These are phyloP conservation scores for Dimocarpus longan DNA, from an alignment of 345 rosid genomes.

Conservation along the genomic window DNA sequence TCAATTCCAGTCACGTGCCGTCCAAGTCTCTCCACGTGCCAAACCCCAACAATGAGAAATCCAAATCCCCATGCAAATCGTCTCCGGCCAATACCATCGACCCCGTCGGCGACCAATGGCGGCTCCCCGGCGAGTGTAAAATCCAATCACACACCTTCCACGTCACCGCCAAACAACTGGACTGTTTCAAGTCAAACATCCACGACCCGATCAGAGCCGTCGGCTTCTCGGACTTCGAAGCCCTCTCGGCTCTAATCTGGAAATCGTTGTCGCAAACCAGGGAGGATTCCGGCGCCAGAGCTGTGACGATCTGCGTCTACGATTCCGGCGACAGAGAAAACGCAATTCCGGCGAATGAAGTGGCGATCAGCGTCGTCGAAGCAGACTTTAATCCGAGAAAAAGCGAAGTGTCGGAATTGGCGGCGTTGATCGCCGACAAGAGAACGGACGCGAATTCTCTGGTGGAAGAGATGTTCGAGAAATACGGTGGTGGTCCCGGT, in stretches of 20 bases:
- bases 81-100: conserved; percentile 44
- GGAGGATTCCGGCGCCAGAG: conserved; percentile 31
- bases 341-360: conserved; percentile 32
- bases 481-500: conserved; percentile 19
- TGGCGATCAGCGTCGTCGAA: conserved; percentile 43
- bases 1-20: conserved; percentile 31
- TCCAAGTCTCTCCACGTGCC: conserved; percentile 28
- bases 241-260: conserved; percentile 64
- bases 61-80: not conserved
- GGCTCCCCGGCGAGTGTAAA: conserved; percentile 26
- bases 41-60: not conserved
- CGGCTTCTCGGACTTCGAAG: conserved; percentile 28
- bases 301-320: conserved; percentile 43
- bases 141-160: conserved; percentile 39
- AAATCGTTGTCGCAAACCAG: conserved; percentile 44
- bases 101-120: conserved; percentile 63
- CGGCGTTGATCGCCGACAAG: conserved; percentile 31
- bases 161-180: conserved; percentile 37
- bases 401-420: conserved; percentile 40
- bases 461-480: conserved; percentile 35
- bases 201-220: not conserved
- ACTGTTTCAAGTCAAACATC: conserved; percentile 24
- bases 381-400: conserved; percentile 36
- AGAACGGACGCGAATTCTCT: conserved; percentile 25
- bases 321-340: conserved; percentile 3